Conservation (phyloP, 495 filamentous ascomycete species). For the Penicillium diatomitis region DNA sequence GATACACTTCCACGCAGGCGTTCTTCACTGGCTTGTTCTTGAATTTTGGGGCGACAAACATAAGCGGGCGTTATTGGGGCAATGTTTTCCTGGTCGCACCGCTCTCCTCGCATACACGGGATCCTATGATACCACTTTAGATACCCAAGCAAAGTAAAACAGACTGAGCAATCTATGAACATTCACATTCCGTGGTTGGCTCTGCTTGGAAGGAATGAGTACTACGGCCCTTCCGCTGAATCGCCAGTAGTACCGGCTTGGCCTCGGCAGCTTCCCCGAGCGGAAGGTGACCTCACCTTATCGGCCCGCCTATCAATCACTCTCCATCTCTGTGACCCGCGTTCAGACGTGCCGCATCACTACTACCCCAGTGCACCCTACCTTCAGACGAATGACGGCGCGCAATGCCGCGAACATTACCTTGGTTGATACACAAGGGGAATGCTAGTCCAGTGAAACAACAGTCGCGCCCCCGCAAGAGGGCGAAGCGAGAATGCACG, state of each 20-base stretch:
- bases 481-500: constrained; percentile 13
- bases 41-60: constrained; percentile 1
- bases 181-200: neutral
- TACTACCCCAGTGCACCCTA: neutral
- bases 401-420: constrained; percentile 35
- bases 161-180: neutral
- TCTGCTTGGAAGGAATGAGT: too few species aligned
- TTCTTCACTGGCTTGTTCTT: constrained; percentile 11
- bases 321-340: neutral
- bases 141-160: constrained; percentile 15
- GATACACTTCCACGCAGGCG: constrained; percentile 4
- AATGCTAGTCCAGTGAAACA: constrained; percentile 5
- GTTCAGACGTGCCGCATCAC: neutral
- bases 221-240: too few species aligned
- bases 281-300: constrained; percentile 20
- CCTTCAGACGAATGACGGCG: neutral
- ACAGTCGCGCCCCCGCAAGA: constrained; percentile 18
- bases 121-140: constrained; percentile 8
- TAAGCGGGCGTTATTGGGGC: constrained; percentile 7
- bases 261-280: neutral
- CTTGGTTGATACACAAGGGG: constrained; percentile 23
- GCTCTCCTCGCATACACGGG: constrained; percentile 4
- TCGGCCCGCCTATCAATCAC: constrained; percentile 9
- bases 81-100: neutral
- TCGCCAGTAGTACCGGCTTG: too few species aligned